Evolutionary conservation across 2,329 filamentous ascomycete genomes (phyloP), one percentile per base, ranked within the genome.

Genomic region (Mariannaea elegans): DNA sequence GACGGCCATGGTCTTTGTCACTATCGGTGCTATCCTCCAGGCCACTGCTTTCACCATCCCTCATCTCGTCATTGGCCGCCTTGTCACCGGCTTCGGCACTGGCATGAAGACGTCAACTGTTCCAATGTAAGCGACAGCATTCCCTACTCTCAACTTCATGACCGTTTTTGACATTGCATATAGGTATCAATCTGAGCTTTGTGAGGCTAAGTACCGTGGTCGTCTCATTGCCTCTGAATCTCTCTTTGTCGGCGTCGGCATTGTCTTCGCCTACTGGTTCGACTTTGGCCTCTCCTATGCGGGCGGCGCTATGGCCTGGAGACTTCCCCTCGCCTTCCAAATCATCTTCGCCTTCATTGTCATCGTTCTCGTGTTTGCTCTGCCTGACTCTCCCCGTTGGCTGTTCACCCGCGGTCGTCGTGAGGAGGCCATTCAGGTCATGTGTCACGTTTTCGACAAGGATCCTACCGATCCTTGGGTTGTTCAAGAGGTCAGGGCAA

Each of bases 1-100:
- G 39, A 27, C 76, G 0, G 87, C 87, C 14, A 82, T 82, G 27
- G 61, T 75, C 4, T 81, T 88, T 61, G 84, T 89, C 78, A 79
- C 85, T 3, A 60, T 86, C 13, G 87, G 87, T 3, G 85, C 86
- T 32, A 75, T 82, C 3, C 78, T 90, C n/a, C 88, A 90, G 71
- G 76, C 83, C 14, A 77, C 78, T 7, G 56, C 76, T 1, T 72
- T 71, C 71, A 76, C 72, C 6, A 66, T 82, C n/a, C 75, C 78
- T 0, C 82, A 85, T 60, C 76, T 85, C 39, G 80, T 85, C 54
- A 67, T 81, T 49, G 81, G 81, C 0, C 72, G 81, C 46, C 76
- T 84, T 2, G 73, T 85, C 1, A 83, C 82, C 18, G 82, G 83
- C 7, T 65, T 84, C 3, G 82, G 82, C 1, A 84, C 76, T 21